Conservation (phyloP, 169 alveolate species). For the Theileria parva region DNA sequence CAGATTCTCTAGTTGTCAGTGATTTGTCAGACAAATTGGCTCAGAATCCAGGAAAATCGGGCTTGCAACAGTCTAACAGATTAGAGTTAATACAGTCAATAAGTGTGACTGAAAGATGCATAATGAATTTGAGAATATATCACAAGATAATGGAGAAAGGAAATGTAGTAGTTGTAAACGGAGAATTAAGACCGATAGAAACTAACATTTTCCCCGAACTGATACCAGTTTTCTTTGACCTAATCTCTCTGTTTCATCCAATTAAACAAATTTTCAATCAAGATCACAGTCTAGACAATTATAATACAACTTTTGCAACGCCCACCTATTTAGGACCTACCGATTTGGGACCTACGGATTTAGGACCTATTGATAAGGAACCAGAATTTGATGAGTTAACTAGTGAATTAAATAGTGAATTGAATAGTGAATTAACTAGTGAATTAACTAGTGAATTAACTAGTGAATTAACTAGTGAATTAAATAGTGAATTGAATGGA, state of each 20-base stretch:
- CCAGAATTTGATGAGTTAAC: too few relatives aligned
- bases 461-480: too few relatives aligned
- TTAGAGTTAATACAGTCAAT: not conserved
- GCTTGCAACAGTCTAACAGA: not conserved
- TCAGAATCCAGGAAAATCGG: not conserved
- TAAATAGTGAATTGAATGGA: not conserved
- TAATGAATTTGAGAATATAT: constrained; percentile 38
- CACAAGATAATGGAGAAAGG: constrained; percentile 58
- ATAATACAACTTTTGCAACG: not conserved
- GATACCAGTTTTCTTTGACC: constrained; percentile 43
- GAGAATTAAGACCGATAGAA: constrained; percentile 61
- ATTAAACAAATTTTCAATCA: not conserved
- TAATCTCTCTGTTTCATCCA: not conserved
- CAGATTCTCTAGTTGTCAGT: not conserved
- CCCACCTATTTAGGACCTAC: too few relatives aligned
- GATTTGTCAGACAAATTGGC: not conserved
- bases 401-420: too few relatives aligned
- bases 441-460: too few relatives aligned
- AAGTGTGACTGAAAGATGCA: constrained; percentile 13
- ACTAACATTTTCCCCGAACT: constrained; percentile 55
- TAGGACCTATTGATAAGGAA: not conserved
- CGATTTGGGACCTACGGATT: too few relatives aligned
- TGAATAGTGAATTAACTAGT: too few relatives aligned
- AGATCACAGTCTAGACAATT: not conserved
- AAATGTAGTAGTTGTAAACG: constrained; percentile 42